Evolutionary conservation across 2,329 filamentous ascomycete genomes (phyloP).

Genomic region (Xylaria hypoxylon): DNA sequence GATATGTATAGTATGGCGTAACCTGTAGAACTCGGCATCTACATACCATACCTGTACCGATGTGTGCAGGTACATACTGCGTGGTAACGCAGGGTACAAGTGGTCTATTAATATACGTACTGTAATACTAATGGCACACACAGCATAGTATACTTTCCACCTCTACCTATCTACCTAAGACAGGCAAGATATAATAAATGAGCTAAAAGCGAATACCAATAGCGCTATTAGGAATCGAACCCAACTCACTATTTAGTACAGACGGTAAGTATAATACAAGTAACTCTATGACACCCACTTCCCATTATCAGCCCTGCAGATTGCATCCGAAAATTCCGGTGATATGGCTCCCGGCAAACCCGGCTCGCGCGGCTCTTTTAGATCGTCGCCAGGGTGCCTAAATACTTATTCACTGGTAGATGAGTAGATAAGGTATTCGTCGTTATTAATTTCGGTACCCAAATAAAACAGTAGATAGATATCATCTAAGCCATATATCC

Average conservation of each 20-base stretch:
- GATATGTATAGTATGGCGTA: not conserved
- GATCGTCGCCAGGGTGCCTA: constrained; percentile 26
- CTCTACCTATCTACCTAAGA: constrained; percentile 2
- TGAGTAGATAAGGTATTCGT: not conserved
- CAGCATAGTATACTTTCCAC: constrained; percentile 13
- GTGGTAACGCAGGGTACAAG: not conserved
- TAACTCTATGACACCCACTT: not conserved
- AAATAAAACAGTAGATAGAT: not conserved
- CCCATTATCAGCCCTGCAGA: constrained; percentile 20
- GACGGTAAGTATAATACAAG: no score
- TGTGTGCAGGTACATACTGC: no score
- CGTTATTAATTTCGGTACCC: not conserved
- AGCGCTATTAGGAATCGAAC: no score
- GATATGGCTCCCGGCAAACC: constrained; percentile 30
- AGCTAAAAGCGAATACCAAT: no score
- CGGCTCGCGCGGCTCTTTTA: constrained; percentile 21
- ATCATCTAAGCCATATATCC: constrained; percentile 5
- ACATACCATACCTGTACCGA: no score
- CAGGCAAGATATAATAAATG: constrained; percentile 10
- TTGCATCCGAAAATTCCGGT: constrained; percentile 32
- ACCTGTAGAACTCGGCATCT: not conserved
- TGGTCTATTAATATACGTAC: no score
- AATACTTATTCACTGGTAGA: not conserved
- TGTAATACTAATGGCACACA: no score
- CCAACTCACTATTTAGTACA: no score